Base-by-base conservation (phyloP, 129 eudicot species). In the Centella asiatica region DNA sequence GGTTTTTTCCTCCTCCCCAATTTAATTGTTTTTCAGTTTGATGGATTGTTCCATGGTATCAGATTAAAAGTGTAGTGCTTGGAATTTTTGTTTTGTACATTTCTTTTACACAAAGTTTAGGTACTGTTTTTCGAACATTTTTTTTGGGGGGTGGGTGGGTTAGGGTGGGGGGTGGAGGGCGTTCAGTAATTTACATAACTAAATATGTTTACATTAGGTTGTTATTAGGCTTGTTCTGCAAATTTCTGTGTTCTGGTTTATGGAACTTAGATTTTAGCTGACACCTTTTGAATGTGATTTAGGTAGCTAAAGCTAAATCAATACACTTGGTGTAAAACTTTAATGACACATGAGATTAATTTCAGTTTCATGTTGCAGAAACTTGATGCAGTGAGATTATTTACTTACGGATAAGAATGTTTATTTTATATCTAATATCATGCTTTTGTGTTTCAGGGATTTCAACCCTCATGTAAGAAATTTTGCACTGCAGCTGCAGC, bases 401-500 rank as follows among this genome's bases (percentile, higher is more conserved):
- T 33, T 57, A 12, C 6, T 32, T 17, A 56, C 28, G 1, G 34
- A 31, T 23, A 7, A 7, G 2, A 19, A 8, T 26, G 26, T 51
- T 4, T 18, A 11, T 13, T 14, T 4, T 45, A 56, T 68, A 47
- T 5, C 32, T 3, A 15, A 23, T 0, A 51, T 49, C 2, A 4
- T 34, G 19, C 17, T 31, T 14, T 13, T 53, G 37, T 62, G 23
- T 73, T 72, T 59, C 76, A 90, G 97, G 87, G 78, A 48, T 56
- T 74, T 25, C 72, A 57, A 69, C 76, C 80, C 23, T 67, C 84
- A 9, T 68, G 70, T 46, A 84, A 71, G 77, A 78, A 67, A 26
- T 70, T 92, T 50, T 81, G 88, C 61, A 77, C 90, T 11, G 47
- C 63, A 57, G n/a, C n/a, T n/a, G 39, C 74, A 42, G 80, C 90